phyloP scores from a whole-genome alignment of 2,329 filamentous ascomycete genomes.

The Cladorrhinum sp. region DNA sequence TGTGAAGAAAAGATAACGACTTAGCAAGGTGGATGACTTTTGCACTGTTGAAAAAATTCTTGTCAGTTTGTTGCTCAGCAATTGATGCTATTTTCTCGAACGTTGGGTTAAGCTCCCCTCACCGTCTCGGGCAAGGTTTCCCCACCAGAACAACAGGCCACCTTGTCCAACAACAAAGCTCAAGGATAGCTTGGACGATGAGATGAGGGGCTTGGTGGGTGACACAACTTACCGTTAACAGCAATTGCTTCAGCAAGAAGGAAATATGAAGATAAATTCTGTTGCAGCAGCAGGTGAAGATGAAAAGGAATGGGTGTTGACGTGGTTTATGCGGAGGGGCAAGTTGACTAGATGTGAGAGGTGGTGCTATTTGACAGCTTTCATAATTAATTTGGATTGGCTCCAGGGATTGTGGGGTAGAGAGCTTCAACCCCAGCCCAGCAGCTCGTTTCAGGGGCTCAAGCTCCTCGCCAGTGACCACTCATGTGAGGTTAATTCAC shows the following conservation, averaged over 20 bases:
- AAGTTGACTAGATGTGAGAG: constrained; percentile 15
- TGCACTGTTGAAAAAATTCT: neutral
- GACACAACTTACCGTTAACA: constrained; percentile 1
- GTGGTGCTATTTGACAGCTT: constrained; percentile 29
- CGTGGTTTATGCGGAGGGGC: constrained; percentile 2
- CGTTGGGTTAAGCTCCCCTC: neutral
- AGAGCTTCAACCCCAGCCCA: constrained; percentile 7
- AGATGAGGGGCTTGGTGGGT: neutral
- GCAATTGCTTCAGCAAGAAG: constrained; percentile 1
- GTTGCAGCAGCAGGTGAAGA: neutral
- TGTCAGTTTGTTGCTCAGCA: neutral
- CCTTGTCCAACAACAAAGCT: neutral
- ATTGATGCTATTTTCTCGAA: neutral
- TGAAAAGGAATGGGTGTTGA: neutral
- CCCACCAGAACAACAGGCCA: neutral
- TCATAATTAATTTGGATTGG: constrained; percentile 23
- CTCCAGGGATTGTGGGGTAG: constrained; percentile 24
- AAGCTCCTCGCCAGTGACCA: neutral
- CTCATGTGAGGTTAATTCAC: neutral
- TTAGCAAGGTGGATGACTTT: neutral
- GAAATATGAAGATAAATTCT: neutral
- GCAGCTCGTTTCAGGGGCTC: constrained; percentile 20
- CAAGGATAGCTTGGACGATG: neutral
- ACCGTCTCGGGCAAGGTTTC: neutral
- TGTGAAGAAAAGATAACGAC: neutral